Evolutionary conservation across 768 basidiomycete species (phyloP), one percentile per base, ranked within the genome.

Genomic region (Lentinula sp.): DNA sequence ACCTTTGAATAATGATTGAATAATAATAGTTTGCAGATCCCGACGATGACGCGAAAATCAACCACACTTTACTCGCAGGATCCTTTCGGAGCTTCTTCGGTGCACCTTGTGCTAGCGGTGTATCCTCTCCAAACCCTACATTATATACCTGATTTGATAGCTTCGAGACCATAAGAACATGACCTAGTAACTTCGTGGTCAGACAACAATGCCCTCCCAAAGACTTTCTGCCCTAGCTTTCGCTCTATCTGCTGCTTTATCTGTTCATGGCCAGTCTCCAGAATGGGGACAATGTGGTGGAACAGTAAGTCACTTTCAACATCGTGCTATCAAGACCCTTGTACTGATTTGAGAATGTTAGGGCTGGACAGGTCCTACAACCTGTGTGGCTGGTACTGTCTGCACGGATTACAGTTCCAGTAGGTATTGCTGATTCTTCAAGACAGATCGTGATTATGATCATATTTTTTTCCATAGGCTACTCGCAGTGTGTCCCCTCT

Each of bases 301-400:
- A n/a, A 64, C 46, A 33, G 64, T 52, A 49, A 35, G 65, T 64
- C 32, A 56, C 45, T 13, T 15, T 32, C 9, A 62, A 63, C 48
- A 61, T 66, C 9, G 52, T 56, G 45, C 1, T 32, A 48, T 5
- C 18, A 6, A 51, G 32, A 51, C 15, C 55, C 20, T 54, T 62
- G 23, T 45, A 43, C 20, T 46, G 37, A 43, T 16, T 18, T 12
- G 4, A 54, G 8, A 60, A n/a, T 23, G 20, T 15, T 53, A 72
- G 73, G 72, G 72, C 4, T 77, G 72, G 70, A 66, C 70, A 0
- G 76, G 76, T 4, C 48, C 68, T 12, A 76, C 73, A 1, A 73
- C 74, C 13, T 78, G 76, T 63, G 74, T 68, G 1, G 32, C 70
- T 18, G 74, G 72, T 2, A 48, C 69, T 6, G 63, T 66, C n/a